Percentiles rank a stretch among this genome's conserved stretches.
These are phyloP conservation scores for Starmerella scarabaei DNA, from an alignment of 805 yeast genomes.

Conservation along the genomic window DNA sequence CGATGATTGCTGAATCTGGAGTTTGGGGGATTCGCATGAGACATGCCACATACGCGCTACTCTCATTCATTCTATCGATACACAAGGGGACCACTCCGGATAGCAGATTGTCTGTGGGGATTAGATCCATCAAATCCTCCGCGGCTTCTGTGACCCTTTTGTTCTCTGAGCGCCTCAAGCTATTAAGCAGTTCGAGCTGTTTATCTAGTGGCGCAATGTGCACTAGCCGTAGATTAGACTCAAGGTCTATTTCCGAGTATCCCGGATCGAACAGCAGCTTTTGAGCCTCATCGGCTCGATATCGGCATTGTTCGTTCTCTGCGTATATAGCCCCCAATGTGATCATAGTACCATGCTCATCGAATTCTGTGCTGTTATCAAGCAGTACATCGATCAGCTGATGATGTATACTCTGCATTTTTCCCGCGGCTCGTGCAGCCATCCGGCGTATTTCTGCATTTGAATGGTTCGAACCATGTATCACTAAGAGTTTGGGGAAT, in stretches of 20 bases:
- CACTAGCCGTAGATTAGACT: slow-evolving; percentile 3
- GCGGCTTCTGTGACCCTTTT: slow-evolving; percentile 1
- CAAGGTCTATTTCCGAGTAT: slow-evolving; percentile 3
- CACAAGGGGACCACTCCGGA: slow-evolving; percentile 4
- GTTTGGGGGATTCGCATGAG: slow-evolving; percentile 2
- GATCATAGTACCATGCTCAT: slow-evolving; percentile 11
- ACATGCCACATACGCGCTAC: slow-evolving; percentile 14
- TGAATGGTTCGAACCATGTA: slow-evolving; percentile 28
- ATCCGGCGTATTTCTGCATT: slow-evolving; percentile 34
- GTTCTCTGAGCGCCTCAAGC: slow-evolving; percentile 2
- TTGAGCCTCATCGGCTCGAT: slow-evolving; percentile 1
- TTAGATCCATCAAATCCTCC: not conserved
- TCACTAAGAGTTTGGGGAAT: slow-evolving; percentile 25
- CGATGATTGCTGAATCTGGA: not conserved
- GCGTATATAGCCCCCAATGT: slow-evolving; percentile 7
- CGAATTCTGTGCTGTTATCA: not conserved
- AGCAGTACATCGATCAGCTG: not conserved
- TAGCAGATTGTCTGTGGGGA: not conserved
- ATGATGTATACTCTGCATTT: not conserved
- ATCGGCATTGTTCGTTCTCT: not conserved
- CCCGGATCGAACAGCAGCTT: not conserved
- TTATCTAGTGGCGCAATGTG: not conserved
- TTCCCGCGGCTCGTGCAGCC: slow-evolving; percentile 25
- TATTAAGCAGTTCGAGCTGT: not conserved
- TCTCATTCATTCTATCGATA: slow-evolving; percentile 2